Evolutionary conservation across 2,329 filamentous ascomycete species (phyloP).

Genomic region (Zasmidium angulare): DNA sequence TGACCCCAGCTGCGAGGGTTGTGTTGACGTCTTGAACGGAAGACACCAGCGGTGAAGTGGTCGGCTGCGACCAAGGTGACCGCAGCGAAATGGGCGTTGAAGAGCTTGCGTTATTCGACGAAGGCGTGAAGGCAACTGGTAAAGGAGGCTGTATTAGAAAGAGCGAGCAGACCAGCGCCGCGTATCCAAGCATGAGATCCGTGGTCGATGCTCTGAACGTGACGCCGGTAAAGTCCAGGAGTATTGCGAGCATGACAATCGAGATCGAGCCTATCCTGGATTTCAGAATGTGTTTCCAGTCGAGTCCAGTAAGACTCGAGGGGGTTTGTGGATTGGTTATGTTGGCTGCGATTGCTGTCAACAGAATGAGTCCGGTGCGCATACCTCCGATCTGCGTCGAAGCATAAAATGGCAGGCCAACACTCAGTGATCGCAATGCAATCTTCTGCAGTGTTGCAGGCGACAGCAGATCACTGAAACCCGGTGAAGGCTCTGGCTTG

Average conservation of each 20-base stretch:
- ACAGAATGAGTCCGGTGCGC: slow-evolving; percentile 52
- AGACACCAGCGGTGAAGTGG: slow-evolving; percentile 35
- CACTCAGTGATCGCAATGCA: slow-evolving; percentile 24
- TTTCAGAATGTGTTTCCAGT: slow-evolving; percentile 36
- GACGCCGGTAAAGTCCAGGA: slow-evolving; percentile 36
- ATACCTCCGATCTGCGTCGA: slow-evolving; percentile 56
- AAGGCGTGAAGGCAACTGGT: slow-evolving; percentile 25
- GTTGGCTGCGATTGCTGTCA: slow-evolving; percentile 49
- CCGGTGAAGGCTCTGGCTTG: slow-evolving; percentile 16
- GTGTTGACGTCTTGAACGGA: slow-evolving; percentile 42
- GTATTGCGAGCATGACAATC: slow-evolving; percentile 35
- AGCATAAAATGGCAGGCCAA: slow-evolving; percentile 56
- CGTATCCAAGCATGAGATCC: slow-evolving; percentile 46
- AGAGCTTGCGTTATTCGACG: slow-evolving; percentile 1
- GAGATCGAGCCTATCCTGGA: slow-evolving; percentile 39
- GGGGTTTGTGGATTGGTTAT: slow-evolving; percentile 35
- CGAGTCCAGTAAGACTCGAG: slow-evolving; percentile 13
- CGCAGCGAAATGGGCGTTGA: slow-evolving; percentile 20
- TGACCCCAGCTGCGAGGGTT: slow-evolving; percentile 43
- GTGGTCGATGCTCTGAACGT: slow-evolving; percentile 28
- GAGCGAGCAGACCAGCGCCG: slow-evolving; percentile 45
- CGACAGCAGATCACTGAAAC: slow-evolving; percentile 14
- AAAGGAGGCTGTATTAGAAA: slow-evolving; percentile 52
- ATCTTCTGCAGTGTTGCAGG: slow-evolving; percentile 16
- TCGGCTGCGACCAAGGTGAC: slow-evolving; percentile 16